Evolutionary conservation across 306 rosid genomes (phyloP).

Genomic region (Lathyrus sativus): DNA sequence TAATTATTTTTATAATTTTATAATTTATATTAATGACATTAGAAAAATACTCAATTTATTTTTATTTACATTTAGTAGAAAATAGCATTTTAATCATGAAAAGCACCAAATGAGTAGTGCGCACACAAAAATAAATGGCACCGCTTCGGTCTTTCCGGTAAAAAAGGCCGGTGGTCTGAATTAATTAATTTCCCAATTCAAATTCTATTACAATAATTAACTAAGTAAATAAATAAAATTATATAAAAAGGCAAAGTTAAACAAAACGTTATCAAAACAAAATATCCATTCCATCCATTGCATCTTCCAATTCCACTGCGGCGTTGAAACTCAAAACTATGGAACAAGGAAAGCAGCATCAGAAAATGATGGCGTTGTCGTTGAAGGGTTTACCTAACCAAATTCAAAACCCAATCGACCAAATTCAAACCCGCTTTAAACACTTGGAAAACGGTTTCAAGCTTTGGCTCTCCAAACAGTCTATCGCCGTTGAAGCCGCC

Average conservation of each 20-base stretch:
- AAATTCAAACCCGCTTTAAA: slow-evolving; percentile 68
- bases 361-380: slow-evolving; percentile 33
- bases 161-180: not conserved
- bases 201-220: not conserved
- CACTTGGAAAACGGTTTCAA: slow-evolving; percentile 60
- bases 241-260: not conserved
- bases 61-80: too few species aligned
- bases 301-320: slow-evolving; percentile 1
- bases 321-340: slow-evolving; percentile 27
- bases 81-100: too few species aligned
- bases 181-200: not conserved
- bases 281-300: not conserved
- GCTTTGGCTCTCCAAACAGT: slow-evolving; percentile 77
- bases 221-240: not conserved
- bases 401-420: slow-evolving; percentile 73
- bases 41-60: too few species aligned
- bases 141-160: slow-evolving; percentile 5
- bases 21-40: too few species aligned
- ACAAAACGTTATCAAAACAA: slow-evolving; percentile 31
- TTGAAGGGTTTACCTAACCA: slow-evolving; percentile 52
- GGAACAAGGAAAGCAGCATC: slow-evolving; percentile 73
- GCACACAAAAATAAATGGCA: not conserved
- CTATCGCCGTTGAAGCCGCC: slow-evolving; percentile 84
- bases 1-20: too few species aligned
- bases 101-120: not conserved